A percentile compares a stretch with the other conserved stretches of the same genome.
Evolutionary conservation across 2,329 filamentous ascomycete genomes (phyloP).

Genomic region (Verticillium zaregamsianum): DNA sequence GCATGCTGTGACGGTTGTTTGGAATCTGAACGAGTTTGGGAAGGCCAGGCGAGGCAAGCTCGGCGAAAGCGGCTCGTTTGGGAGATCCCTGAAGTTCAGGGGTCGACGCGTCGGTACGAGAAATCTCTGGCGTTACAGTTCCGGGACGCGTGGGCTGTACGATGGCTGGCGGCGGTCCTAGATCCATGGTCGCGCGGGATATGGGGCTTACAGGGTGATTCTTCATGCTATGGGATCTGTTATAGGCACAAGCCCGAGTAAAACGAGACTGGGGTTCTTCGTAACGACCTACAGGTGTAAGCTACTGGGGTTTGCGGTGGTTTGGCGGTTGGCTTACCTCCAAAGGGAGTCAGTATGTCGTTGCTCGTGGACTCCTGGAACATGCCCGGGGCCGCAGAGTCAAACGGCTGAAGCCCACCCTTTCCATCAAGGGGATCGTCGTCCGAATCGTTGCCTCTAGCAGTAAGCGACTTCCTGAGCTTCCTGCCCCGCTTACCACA

Average conservation of each 20-base stretch:
- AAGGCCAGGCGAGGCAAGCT: conserved; percentile 10
- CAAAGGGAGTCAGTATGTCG: conserved; percentile 40
- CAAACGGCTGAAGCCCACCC: not conserved
- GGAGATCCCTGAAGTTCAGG: conserved; percentile 13
- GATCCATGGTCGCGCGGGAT: conserved; percentile 1
- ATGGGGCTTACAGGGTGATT: conserved; percentile 8
- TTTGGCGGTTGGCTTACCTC: conserved; percentile 19
- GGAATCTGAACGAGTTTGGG: conserved; percentile 12
- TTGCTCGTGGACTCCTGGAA: conserved; percentile 2
- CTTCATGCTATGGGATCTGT: conserved; percentile 7
- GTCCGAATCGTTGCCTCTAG: not conserved
- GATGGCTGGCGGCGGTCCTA: not conserved
- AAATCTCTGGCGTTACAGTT: not conserved
- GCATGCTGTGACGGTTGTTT: conserved; percentile 8
- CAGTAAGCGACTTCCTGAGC: not conserved
- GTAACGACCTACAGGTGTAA: conserved; percentile 9
- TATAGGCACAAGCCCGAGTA: conserved; percentile 7
- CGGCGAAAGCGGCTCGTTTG: conserved; percentile 10
- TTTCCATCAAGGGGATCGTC: not conserved
- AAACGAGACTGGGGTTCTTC: conserved; percentile 11
- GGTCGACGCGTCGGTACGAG: conserved; percentile 9
- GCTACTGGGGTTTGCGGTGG: not conserved
- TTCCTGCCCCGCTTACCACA: not conserved
- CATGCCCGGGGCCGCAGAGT: not conserved
- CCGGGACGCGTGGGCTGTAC: not conserved